A percentile compares a stretch with the other conserved stretches of the same genome.
Conservation (phyloP, 805 yeast species). For the Metschnikowia picachoensis region DNA sequence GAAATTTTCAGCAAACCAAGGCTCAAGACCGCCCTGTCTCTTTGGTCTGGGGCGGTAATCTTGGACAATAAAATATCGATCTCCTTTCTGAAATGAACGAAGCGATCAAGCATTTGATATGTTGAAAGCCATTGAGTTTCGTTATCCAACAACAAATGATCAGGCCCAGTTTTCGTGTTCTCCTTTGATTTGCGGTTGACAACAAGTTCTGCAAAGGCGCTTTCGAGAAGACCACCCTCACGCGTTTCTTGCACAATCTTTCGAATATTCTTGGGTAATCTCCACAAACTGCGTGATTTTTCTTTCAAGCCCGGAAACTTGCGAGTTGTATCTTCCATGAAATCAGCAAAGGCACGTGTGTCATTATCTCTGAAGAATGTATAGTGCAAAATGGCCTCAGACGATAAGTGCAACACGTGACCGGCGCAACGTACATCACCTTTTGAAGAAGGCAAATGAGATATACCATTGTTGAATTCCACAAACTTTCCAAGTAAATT, state of each 20-base stretch:
- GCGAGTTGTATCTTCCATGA: background rate
- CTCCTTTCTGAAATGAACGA: background rate
- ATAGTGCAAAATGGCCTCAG: background rate
- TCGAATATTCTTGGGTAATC: no score
- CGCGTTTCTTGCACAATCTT: no score
- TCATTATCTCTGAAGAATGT: no score
- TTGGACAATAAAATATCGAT: background rate
- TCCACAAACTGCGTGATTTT: background rate
- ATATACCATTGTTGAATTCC: no score
- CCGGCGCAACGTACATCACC: background rate
- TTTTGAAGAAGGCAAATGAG: background rate
- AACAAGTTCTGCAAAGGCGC: no score
- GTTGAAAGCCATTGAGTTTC: background rate
- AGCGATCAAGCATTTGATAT: background rate
- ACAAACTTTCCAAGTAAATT: background rate
- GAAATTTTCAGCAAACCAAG: background rate
- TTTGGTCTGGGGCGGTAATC: background rate
- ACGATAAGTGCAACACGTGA: background rate
- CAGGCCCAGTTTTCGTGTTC: no score
- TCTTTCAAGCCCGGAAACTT: background rate
- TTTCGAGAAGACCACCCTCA: no score
- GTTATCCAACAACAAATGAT: no score
- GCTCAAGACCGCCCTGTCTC: no score
- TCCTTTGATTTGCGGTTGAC: no score
- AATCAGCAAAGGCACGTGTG: background rate